These are phyloP conservation scores for Apiospora marii DNA, from an alignment of 2,329 filamentous ascomycete species.

Conservation along the genomic window DNA sequence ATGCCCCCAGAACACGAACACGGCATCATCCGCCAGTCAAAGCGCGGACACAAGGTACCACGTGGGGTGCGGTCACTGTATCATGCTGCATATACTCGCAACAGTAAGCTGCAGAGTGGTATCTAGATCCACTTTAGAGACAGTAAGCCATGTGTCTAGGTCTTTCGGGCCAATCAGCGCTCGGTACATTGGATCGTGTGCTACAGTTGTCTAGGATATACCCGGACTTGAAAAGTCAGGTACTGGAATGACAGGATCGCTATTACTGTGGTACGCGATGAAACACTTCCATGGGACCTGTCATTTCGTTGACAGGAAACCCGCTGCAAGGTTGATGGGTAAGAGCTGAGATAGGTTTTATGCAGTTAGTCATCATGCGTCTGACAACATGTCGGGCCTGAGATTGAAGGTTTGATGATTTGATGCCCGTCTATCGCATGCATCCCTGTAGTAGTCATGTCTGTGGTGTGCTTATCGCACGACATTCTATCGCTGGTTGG, in stretches of 20 bases:
- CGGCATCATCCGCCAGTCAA: not conserved
- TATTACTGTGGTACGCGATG: not conserved
- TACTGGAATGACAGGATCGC: not conserved
- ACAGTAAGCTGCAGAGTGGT: not conserved
- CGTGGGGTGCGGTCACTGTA: not conserved
- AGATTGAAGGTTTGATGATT: not conserved
- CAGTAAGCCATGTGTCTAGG: conserved; percentile 4
- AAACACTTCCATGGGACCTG: not conserved
- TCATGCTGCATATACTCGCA: not conserved
- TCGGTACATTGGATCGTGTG: not conserved
- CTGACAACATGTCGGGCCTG: not conserved
- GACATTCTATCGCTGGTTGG: not conserved
- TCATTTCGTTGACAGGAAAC: too few species aligned
- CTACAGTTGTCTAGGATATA: not conserved
- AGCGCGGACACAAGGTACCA: not conserved
- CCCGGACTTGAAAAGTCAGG: not conserved
- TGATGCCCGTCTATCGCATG: not conserved
- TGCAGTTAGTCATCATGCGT: not conserved
- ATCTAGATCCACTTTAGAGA: not conserved
- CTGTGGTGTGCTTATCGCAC: not conserved
- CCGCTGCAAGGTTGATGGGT: not conserved
- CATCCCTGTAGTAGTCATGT: not conserved
- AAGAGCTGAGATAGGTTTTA: not conserved
- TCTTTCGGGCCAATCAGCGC: not conserved
- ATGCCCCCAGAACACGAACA: not conserved